Evolutionary conservation across 495 filamentous ascomycete species (phyloP), one percentile per base, ranked within the genome.

Genomic region (Neurospora terricola): DNA sequence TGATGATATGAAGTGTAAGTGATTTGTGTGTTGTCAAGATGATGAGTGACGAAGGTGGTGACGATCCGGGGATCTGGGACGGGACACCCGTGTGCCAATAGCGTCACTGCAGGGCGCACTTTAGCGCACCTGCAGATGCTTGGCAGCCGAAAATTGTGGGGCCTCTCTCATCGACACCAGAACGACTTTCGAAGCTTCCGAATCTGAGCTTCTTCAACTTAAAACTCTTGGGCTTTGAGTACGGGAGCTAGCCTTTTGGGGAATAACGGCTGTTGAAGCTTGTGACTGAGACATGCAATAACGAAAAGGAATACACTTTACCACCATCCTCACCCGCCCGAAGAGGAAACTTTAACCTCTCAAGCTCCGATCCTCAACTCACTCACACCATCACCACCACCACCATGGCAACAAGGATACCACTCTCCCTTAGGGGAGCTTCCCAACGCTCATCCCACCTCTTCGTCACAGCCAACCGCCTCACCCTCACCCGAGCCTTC

Each of bases 371-470:
- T n/a, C 18, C 42, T 73, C 73, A 71, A 30, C 70, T 71, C 70
- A 18, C 30, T 2, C 43, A 36, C n/a, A 70, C 68, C 37, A 43
- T 5, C 27, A 27, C 10, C 62, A 16, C 71, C 39, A 71, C 37
- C 72, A 70, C 54, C 54, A 76, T 77, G 75, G 73, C 75, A 21
- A 62, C 70, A 27, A 71, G 75, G 14, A 30, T 72, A 11, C 34
- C 71, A 37, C 43, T 75, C 23, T 62, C 54, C 11, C 30, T 23
- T 3, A 66, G 73, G 73, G 43, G 30, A 23, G 68, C 70, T 36
- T 30, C 36, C 38, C 23, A 34, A 69, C 21, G 21, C 11, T 12
- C 48, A 38, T 27, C 69, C 4, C 9, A 69, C 38, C 39, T 62
- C n/a, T 27, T 18, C 74, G 3, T 70, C 8, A 38, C n/a, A 14